Conservation (phyloP, 2,329 filamentous ascomycete genomes). For the Fusarium virguliforme region DNA sequence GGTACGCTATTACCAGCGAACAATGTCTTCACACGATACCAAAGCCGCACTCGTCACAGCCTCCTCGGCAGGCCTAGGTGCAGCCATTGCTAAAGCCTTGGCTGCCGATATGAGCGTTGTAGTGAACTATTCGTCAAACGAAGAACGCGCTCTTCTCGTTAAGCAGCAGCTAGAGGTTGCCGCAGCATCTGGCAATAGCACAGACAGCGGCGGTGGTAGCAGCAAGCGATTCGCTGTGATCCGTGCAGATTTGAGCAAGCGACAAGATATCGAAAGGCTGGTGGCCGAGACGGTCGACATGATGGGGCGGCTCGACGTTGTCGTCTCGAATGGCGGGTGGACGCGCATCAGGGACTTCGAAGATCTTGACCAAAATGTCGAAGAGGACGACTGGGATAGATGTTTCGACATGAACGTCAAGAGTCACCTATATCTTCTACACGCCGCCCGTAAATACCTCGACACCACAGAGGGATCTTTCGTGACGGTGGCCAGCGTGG, state of each 20-base stretch:
- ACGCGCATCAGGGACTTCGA: slow-evolving; percentile 63
- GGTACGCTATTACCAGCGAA: too few relatives aligned
- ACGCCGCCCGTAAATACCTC: slow-evolving; percentile 68
- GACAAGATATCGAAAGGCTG: slow-evolving; percentile 71
- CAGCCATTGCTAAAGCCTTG: too few relatives aligned
- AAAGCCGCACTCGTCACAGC: too few relatives aligned
- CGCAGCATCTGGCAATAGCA: too few relatives aligned
- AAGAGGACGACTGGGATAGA: slow-evolving; percentile 72
- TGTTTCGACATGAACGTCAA: slow-evolving; percentile 76
- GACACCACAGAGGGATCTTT: slow-evolving; percentile 73
- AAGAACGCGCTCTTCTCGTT: too few relatives aligned
- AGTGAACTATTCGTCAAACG: too few relatives aligned
- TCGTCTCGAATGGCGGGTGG: slow-evolving; percentile 82
- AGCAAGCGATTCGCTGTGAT: slow-evolving; percentile 53
- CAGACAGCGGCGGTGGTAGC: too few relatives aligned
- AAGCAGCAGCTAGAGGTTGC: too few relatives aligned
- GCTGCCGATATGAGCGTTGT: too few relatives aligned
- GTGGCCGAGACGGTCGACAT: slow-evolving; percentile 72
- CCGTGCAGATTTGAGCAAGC: slow-evolving; percentile 76
- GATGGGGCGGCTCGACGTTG: slow-evolving; percentile 77
- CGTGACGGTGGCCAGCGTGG: slow-evolving; percentile 75
- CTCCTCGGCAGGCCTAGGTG: too few relatives aligned
- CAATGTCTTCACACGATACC: too few relatives aligned
- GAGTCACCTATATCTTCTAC: slow-evolving; percentile 72
- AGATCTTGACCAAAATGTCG: slow-evolving; percentile 67